Base-by-base conservation (phyloP, 208 protist genomes). In the Endotrypanum monterogeii region DNA sequence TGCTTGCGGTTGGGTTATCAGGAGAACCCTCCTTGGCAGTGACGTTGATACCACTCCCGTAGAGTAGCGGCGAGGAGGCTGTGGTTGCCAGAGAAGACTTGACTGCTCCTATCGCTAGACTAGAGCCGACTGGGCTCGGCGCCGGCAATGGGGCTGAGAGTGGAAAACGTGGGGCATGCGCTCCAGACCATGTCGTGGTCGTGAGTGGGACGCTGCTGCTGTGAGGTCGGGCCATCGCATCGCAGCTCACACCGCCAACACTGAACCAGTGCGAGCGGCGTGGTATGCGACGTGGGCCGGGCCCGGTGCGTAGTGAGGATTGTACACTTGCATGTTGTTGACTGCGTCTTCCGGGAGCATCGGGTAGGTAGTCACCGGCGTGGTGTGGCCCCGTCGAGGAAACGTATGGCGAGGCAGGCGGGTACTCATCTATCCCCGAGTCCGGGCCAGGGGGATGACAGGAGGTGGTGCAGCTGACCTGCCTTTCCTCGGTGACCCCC, bases 241-340 rank as follows among this genome's bases (percentile, higher is more conserved):
- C 75, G 20, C 60, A 77, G 56, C 73, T 78, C 52, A 87, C 62
- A 28, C 81, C 77, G 54, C 67, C 77, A 4, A 86, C 79, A 67
- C 74, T 82, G 75, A 89, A 89, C 85, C 85, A 89, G 70, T 89
- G 85, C 30, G 85, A 89, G 61, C 85, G 73, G 8, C 85, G 85
- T 16, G 79, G 76, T 37, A 87, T 69, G 11, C 82, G 72, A 23
- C 71, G 63, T 11, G 51, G 63, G 20, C 71, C 69, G n/a, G 67
- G 54, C 7, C 28, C 54, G 8, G 62, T 6, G n/a, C 35, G 2
- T 11, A 6, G 28, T 12, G 60, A 9, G 23, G 60, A 44, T 8
- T 23, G 39, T 51, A 25, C 6, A 23, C 32, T 54, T 25, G 44
- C 41, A 2, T 54, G 44, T 41, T 50, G 35, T 48, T 51, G 51